phyloP scores from a whole-genome alignment of 1,284 basidiomycete species.

The Tremellales sp. region DNA sequence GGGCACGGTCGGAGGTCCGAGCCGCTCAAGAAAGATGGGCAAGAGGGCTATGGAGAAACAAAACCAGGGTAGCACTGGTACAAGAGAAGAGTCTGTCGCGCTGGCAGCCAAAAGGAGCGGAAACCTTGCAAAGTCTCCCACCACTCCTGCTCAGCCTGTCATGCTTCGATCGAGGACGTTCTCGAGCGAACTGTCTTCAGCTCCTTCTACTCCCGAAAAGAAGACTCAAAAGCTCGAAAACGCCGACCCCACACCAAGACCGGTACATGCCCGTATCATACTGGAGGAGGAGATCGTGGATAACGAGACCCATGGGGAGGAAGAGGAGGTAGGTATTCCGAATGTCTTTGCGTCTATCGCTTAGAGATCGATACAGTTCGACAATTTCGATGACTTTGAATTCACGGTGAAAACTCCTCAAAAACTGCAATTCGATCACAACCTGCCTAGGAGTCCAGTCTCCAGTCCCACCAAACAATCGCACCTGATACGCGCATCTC shows the following conservation, averaged over 20 bases:
- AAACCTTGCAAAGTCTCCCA: background rate
- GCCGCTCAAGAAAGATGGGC: background rate
- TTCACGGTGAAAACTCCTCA: slow-evolving; percentile 7
- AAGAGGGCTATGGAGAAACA: no score
- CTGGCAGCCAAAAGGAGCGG: background rate
- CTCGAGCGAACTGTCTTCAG: background rate
- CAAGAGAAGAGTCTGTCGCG: no score
- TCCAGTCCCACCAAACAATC: no score
- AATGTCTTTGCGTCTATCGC: background rate
- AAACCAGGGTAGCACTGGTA: no score
- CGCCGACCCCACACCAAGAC: slow-evolving; percentile 5
- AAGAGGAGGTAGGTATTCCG: background rate
- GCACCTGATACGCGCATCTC: no score
- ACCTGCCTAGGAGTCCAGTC: no score
- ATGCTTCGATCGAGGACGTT: no score
- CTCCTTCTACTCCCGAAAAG: background rate
- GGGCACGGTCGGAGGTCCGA: background rate
- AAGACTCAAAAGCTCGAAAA: background rate
- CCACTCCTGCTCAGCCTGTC: no score
- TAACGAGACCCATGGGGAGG: background rate
- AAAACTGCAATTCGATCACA: no score
- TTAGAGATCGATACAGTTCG: slow-evolving; percentile 6
- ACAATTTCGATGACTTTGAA: slow-evolving; percentile 16
- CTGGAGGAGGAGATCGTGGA: background rate
- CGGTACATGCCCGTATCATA: no score